These are phyloP conservation scores for Austroboletus novae-zelandiae DNA, from an alignment of 1,284 basidiomycete species.

Conservation along the genomic window DNA sequence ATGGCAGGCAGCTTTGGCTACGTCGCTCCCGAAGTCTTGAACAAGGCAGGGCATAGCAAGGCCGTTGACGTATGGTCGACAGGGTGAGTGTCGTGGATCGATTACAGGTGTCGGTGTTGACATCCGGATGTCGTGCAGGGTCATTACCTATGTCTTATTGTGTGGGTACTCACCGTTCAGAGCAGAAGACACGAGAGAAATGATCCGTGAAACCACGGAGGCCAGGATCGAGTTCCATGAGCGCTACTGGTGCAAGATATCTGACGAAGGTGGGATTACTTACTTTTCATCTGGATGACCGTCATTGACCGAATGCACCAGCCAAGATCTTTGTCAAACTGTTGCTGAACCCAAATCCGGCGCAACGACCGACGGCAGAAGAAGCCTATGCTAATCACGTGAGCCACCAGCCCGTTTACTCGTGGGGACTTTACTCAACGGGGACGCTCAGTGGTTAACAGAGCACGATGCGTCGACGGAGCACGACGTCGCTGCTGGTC, in stretches of 20 bases:
- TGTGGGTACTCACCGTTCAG: conserved; percentile 95
- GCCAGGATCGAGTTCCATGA: conserved; percentile 91
- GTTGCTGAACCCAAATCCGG: conserved; percentile 75
- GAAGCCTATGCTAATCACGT: conserved; percentile 64
- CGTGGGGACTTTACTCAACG: background rate
- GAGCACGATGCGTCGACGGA: conserved; percentile 56
- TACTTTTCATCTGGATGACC: background rate
- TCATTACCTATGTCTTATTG: conserved; percentile 91
- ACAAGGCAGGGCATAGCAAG: conserved; percentile 82
- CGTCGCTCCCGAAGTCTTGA: conserved; percentile 90
- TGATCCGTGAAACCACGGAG: conserved; percentile 80
- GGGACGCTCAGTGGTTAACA: conserved; percentile 61
- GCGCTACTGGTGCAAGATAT: conserved; percentile 91
- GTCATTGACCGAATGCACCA: conserved; percentile 27
- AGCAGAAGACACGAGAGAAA: conserved; percentile 73
- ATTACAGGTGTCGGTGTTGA: background rate
- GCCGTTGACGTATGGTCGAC: conserved; percentile 93
- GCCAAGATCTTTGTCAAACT: conserved; percentile 85
- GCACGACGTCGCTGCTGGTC: conserved; percentile 66
- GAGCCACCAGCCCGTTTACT: conserved; percentile 4
- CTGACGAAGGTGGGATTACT: conserved; percentile 52
- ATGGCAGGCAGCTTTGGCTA: conserved; percentile 93
- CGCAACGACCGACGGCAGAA: conserved; percentile 68
- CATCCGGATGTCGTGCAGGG: conserved; percentile 42
- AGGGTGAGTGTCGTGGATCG: conserved; percentile 54